Conservation (phyloP, 106 monocot genomes). For the Iris macrosiphon region DNA sequence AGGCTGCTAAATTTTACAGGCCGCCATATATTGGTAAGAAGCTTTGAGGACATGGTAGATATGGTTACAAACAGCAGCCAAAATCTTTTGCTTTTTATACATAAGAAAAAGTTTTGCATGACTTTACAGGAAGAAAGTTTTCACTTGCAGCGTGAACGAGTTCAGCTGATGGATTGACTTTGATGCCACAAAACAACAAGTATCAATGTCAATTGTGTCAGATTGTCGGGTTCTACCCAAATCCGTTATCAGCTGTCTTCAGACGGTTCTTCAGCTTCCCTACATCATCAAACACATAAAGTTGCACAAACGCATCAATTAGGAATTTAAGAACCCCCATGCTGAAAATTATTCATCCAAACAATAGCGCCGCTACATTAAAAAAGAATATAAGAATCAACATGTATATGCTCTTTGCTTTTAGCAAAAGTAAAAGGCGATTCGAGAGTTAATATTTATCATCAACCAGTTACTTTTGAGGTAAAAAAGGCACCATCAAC, state of each 20-base stretch:
- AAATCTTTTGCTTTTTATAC: conserved; percentile 1
- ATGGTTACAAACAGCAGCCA: not conserved
- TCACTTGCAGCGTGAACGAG: not conserved
- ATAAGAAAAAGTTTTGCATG: not conserved
- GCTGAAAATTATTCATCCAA: not conserved
- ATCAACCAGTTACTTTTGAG: conserved; percentile 1
- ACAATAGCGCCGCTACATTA: not conserved
- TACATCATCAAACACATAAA: not conserved
- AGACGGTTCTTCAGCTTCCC: not conserved
- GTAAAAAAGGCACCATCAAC: not conserved
- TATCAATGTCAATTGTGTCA: not conserved
- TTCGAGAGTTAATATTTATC: not conserved
- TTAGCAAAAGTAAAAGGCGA: conserved; percentile 1
- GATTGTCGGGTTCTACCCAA: not conserved
- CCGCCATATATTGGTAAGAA: not conserved
- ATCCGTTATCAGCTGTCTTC: not conserved
- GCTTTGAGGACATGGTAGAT: not conserved
- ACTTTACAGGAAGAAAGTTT: not conserved
- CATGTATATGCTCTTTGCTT: not conserved
- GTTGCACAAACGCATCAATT: not conserved
- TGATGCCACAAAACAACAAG: not conserved
- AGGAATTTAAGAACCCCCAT: not conserved
- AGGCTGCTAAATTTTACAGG: not conserved
- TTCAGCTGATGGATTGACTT: not conserved
- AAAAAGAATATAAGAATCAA: not conserved